Percentiles rank a stretch among this genome's conserved stretches.
Conservation (phyloP, 805 yeast species). For the Yarrowia sp. region DNA sequence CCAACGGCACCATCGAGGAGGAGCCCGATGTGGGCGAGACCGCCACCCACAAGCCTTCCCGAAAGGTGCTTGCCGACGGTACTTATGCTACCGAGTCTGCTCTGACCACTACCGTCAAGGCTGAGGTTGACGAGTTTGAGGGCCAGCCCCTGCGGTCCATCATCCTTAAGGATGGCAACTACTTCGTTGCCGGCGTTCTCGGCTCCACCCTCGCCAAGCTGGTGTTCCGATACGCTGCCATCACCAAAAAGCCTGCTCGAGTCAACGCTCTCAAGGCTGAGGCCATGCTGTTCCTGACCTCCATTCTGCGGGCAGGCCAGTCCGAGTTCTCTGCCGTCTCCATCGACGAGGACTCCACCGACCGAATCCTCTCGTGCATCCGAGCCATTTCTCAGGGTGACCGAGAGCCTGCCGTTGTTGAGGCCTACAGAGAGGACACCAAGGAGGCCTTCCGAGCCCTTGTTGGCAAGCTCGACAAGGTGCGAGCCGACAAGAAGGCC, state of each 20-base stretch:
- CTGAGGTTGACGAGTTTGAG: constrained; percentile 38
- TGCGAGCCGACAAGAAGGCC: constrained; percentile 55
- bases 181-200: constrained; percentile 83
- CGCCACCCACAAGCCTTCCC: constrained; percentile 41
- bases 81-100: constrained; percentile 96
- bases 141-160: constrained; percentile 76
- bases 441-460: constrained; percentile 77
- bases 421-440: constrained; percentile 84
- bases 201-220: constrained; percentile 86
- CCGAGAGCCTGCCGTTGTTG: constrained; percentile 48
- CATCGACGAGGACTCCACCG: constrained; percentile 96
- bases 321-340: constrained; percentile 63
- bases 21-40: constrained; percentile 41
- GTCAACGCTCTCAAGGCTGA: constrained; percentile 89
- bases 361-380: constrained; percentile 85
- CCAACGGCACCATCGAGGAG: constrained; percentile 42
- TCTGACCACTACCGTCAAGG: constrained; percentile 44
- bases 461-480: constrained; percentile 57
- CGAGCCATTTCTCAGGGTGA: constrained; percentile 66
- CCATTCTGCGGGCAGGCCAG: constrained; percentile 84
- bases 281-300: constrained; percentile 88
- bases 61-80: constrained; percentile 94
- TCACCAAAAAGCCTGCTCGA: constrained; percentile 50
- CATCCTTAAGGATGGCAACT: constrained; percentile 75
- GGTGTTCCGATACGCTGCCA: constrained; percentile 67